Conservation (phyloP, 164 flowering plant species). For the Berberis vulgaris region DNA sequence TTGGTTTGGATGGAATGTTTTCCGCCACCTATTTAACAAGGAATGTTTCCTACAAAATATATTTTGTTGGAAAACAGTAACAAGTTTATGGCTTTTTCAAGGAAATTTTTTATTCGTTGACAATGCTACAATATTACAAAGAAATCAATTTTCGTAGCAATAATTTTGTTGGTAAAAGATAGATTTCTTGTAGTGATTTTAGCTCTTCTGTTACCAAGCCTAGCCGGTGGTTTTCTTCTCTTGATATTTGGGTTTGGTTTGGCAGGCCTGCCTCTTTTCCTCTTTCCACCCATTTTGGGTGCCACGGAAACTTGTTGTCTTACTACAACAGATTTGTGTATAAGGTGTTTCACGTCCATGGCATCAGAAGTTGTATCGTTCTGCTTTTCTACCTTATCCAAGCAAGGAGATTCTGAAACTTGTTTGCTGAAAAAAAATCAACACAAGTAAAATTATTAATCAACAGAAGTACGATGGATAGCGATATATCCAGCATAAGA, state of each 20-base stretch:
- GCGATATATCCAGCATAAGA: too few relatives aligned
- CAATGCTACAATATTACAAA: too few relatives aligned
- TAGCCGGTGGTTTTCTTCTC: slow-evolving; percentile 34
- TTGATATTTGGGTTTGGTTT: slow-evolving; percentile 10
- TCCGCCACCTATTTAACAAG: too few relatives aligned
- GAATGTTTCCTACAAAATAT: too few relatives aligned
- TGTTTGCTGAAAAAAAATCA: slow-evolving; percentile 7
- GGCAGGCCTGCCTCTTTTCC: slow-evolving; percentile 47
- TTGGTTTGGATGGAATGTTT: too few relatives aligned
- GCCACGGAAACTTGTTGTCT: slow-evolving; percentile 8
- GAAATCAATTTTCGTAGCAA: too few relatives aligned
- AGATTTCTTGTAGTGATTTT: too few relatives aligned
- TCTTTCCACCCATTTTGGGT: slow-evolving; percentile 19
- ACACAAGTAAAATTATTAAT: neutral
- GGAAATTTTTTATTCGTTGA: too few relatives aligned
- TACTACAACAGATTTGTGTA: slow-evolving; percentile 9
- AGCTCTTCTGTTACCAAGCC: slow-evolving; percentile 30
- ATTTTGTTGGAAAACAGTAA: too few relatives aligned
- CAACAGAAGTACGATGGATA: too few relatives aligned
- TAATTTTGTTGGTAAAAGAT: too few relatives aligned
- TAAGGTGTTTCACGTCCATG: slow-evolving; percentile 11
- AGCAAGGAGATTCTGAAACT: slow-evolving; percentile 7
- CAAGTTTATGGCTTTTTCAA: too few relatives aligned
- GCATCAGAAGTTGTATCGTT: slow-evolving; percentile 13
- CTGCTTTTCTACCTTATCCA: slow-evolving; percentile 10